These are phyloP conservation scores for Triticum urartu DNA, from an alignment of 176 grass and related monocot genomes.

Conservation along the genomic window DNA sequence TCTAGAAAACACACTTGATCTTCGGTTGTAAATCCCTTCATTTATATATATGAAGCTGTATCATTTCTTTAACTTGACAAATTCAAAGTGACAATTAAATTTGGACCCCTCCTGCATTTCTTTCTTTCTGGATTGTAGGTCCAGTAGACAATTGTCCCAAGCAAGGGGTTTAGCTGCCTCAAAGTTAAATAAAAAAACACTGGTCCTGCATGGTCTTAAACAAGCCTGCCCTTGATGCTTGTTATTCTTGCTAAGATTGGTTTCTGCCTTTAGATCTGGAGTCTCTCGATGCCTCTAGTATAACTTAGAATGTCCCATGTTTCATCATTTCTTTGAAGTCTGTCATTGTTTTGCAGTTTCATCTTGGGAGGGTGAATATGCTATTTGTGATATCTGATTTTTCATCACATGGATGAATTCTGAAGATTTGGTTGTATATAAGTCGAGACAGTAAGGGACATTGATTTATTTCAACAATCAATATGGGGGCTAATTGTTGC, in stretches of 20 bases:
- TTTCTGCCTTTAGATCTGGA: background rate
- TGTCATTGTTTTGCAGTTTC: slow-evolving; percentile 22
- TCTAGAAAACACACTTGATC: background rate
- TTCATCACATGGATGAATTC: slow-evolving; percentile 18
- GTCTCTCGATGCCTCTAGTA: background rate
- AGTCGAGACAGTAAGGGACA: background rate
- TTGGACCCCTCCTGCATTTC: background rate
- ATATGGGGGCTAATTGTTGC: slow-evolving; percentile 69
- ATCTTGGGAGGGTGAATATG: slow-evolving; percentile 9
- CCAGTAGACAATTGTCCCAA: background rate
- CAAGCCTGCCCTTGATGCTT: slow-evolving; percentile 5
- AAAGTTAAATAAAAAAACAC: background rate
- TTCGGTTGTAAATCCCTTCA: background rate
- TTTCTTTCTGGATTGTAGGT: background rate
- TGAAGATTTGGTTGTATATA: slow-evolving; percentile 15
- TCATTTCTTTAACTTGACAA: background rate
- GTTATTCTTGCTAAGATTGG: background rate
- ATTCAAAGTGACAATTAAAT: background rate
- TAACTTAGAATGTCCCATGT: slow-evolving; percentile 5
- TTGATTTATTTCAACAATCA: slow-evolving; percentile 19
- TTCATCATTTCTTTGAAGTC: background rate
- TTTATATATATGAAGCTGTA: background rate
- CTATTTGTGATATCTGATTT: background rate
- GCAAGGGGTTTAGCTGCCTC: background rate
- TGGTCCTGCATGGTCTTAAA: background rate